phyloP scores from a whole-genome alignment of 2,329 filamentous ascomycete genomes.

The Metarhizium sp. region DNA sequence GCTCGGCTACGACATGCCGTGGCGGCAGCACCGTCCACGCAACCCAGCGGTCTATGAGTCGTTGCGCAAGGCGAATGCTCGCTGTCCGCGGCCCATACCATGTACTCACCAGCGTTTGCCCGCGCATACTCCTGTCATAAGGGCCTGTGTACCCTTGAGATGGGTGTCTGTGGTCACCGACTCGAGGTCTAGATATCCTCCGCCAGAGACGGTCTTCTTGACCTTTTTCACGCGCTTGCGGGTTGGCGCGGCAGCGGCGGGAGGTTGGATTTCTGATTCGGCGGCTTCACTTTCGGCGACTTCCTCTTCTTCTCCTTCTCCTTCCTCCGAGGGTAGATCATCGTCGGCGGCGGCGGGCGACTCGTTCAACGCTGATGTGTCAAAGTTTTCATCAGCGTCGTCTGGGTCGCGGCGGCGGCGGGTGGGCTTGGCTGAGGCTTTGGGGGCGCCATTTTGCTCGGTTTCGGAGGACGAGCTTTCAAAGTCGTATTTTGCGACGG shows the following conservation, averaged over 20 bases:
- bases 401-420: slow-evolving; percentile 9
- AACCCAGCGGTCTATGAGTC: slow-evolving; percentile 31
- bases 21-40: slow-evolving; percentile 30
- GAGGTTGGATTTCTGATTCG: neutral
- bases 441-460: neutral
- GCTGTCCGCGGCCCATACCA: slow-evolving; percentile 33
- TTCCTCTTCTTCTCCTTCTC: slow-evolving; percentile 6
- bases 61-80: slow-evolving; percentile 24
- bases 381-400: slow-evolving; percentile 11
- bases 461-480: slow-evolving; percentile 12
- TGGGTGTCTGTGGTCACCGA: slow-evolving; percentile 22
- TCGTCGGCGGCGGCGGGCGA: neutral
- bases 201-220: slow-evolving; percentile 3
- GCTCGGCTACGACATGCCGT: slow-evolving; percentile 16
- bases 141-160: slow-evolving; percentile 25
- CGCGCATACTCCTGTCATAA: slow-evolving; percentile 23
- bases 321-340: slow-evolving; percentile 5
- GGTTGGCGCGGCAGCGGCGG: slow-evolving; percentile 3
- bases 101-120: slow-evolving; percentile 24
- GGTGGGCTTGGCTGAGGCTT: neutral
- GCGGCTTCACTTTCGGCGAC: slow-evolving; percentile 1
- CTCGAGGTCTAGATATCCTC: slow-evolving; percentile 22
- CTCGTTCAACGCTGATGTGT: neutral
- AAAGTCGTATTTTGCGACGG: slow-evolving; percentile 25
- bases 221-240: slow-evolving; percentile 16